Percentiles rank a stretch among this genome's conserved stretches.
Evolutionary conservation across 768 basidiomycete species (phyloP).

Genomic region (Boletus reticulatus): DNA sequence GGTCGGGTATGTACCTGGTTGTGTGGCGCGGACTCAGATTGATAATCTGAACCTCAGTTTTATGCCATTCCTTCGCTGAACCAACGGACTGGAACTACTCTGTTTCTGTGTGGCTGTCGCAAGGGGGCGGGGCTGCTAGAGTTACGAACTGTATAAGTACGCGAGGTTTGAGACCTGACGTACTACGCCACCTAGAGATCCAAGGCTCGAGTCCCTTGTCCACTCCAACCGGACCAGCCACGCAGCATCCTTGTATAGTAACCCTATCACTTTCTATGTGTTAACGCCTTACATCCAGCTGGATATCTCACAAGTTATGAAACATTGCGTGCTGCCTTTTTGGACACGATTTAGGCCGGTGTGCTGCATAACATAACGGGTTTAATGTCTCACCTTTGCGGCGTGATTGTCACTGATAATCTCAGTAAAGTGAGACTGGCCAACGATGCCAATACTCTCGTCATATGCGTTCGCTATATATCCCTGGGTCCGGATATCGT

Average conservation of each 20-base stretch:
- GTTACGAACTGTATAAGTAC: constrained; percentile 49
- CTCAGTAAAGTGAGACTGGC: constrained; percentile 11
- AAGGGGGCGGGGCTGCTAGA: constrained; percentile 85
- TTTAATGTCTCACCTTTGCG: constrained; percentile 8
- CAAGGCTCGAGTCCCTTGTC: constrained; percentile 56
- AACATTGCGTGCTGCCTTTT: background rate
- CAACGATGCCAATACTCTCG: background rate
- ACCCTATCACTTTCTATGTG: constrained; percentile 23
- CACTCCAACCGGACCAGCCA: constrained; percentile 71
- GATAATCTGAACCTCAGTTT: constrained; percentile 49
- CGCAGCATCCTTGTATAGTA: constrained; percentile 25
- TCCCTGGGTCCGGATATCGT: background rate
- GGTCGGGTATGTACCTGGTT: constrained; percentile 44
- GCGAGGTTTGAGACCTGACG: constrained; percentile 19
- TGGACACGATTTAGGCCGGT: background rate
- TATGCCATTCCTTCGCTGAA: constrained; percentile 66
- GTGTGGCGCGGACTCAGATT: background rate
- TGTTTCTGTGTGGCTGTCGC: constrained; percentile 81
- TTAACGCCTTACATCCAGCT: background rate
- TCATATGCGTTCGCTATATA: constrained; percentile 1
- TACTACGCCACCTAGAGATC: constrained; percentile 39
- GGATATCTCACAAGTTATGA: background rate
- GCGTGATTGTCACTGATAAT: background rate
- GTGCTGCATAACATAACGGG: background rate
- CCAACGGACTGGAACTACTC: constrained; percentile 57